phyloP scores from a whole-genome alignment of 192 early-diverging fungal species.

The Phlyctochytrium planicorne region DNA sequence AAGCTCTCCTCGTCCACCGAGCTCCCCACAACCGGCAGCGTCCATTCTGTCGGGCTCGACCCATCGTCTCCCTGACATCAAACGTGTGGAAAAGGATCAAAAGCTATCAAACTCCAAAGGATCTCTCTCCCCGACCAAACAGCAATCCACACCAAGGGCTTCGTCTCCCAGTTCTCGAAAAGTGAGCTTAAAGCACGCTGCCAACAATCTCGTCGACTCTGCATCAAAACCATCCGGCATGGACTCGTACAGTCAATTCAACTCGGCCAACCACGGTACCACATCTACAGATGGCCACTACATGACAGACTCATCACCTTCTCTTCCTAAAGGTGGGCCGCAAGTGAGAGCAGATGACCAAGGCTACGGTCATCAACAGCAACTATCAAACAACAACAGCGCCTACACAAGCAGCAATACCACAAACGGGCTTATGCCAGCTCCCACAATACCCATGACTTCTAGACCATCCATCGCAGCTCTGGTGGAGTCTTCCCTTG shows the following conservation, averaged over 20 bases:
- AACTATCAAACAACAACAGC: neutral
- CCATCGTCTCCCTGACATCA: neutral
- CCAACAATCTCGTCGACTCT: neutral
- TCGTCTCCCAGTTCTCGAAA: neutral
- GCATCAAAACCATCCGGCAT: neutral
- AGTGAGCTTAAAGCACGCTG: neutral
- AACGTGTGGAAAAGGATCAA: neutral
- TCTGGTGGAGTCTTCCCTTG: neutral
- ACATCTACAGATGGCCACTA: neutral
- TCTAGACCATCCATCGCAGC: constrained; percentile 3
- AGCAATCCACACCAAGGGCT: neutral
- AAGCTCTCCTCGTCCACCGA: neutral
- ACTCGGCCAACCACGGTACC: neutral
- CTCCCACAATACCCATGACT: neutral
- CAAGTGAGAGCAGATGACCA: too few relatives aligned
- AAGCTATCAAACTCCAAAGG: neutral
- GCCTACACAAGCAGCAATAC: neutral
- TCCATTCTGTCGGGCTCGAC: too few relatives aligned
- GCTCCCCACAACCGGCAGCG: neutral
- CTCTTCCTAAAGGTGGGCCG: too few relatives aligned
- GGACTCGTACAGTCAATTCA: neutral
- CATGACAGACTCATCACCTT: too few relatives aligned
- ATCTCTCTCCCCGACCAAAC: neutral
- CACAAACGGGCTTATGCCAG: neutral
- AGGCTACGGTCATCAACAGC: neutral